Base-by-base conservation (phyloP, 176 grass and related monocot species). In the Avena atlantica region DNA sequence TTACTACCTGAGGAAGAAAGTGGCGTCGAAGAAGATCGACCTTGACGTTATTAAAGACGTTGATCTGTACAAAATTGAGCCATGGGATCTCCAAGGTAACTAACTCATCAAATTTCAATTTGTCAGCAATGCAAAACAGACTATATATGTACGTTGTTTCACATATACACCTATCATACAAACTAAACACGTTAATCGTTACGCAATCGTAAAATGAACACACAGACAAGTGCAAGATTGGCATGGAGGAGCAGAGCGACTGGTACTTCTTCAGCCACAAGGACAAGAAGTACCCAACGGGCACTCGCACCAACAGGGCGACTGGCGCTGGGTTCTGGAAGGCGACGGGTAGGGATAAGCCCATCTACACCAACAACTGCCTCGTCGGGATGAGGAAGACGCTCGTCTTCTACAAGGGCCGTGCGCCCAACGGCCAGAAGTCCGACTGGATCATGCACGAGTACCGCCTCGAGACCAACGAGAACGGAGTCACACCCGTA, bases 211-310 rank as follows among this genome's bases (percentile, higher is more conserved):
- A 8, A 66, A 65, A 45, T 24, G 50, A 27, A 27, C 73, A 53
- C 6, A 1, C 86, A 98, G 96, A 96, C 66, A 87, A 88, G 44
- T 96, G 96, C 86, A 98, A 89, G 89, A 93, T 98, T 19, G 92
- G 96, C 42, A 94, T 86, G 42, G 90, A 98, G 83, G 96, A 98
- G 88, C 93, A 98, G 88, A 95, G 82, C 60, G 96, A 98, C 4
- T 98, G 93, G 96, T 98, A 98, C 86, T 98, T 98, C 84, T 98
- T 98, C 79, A 95, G 93, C 86, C 96, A 98, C 81, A 98, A 98
- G 59, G 96, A 98, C 81, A 98, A 98, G 88, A 98, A 98, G 81
- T 98, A 98, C 74, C 96, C 96, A 0, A 98, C 93, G 13, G 92
- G 96, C 25, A 92, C 93, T 6, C 92, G 96, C 48, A 98, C 96